Conservation (phyloP, 2,329 filamentous ascomycete genomes). For the Exophiala calicioides region DNA sequence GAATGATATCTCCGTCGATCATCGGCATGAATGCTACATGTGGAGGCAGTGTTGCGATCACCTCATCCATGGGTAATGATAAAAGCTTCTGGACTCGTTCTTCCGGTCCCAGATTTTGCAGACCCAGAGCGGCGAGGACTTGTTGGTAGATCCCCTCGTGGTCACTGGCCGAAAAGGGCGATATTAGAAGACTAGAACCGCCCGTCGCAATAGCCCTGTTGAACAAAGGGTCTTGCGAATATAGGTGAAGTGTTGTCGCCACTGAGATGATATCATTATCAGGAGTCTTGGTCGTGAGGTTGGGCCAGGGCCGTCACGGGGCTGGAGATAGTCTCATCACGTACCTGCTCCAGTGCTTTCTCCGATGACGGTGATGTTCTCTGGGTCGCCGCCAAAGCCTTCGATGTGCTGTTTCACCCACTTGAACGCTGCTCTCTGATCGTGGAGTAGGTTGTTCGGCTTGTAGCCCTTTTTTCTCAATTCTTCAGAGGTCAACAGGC, state of each 20-base stretch:
- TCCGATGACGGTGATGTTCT: constrained; percentile 45
- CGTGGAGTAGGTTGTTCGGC: constrained; percentile 48
- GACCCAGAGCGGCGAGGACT: constrained; percentile 43
- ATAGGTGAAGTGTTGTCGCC: constrained; percentile 38
- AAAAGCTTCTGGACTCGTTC: constrained; percentile 47
- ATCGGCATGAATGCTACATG: constrained; percentile 40
- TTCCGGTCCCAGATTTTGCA: constrained; percentile 36
- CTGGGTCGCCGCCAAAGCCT: constrained; percentile 45
- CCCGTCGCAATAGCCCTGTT: constrained; percentile 45
- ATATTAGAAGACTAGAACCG: constrained; percentile 47
- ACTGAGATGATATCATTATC: constrained; percentile 32
- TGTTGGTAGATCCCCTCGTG: constrained; percentile 47
- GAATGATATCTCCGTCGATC: constrained; percentile 47
- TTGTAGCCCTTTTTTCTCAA: constrained; percentile 48
- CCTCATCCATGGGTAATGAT: constrained; percentile 42
- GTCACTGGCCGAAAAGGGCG: constrained; percentile 40
- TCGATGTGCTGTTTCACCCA: constrained; percentile 45
- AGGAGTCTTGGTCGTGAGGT: no score
- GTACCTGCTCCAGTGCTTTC: constrained; percentile 52
- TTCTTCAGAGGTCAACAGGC: constrained; percentile 53
- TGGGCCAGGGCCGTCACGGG: no score
- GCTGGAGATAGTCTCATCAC: no score
- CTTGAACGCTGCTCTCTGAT: constrained; percentile 41
- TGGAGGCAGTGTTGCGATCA: constrained; percentile 44
- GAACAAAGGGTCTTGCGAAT: constrained; percentile 43